These are phyloP conservation scores for Stagonosporopsis tanaceti DNA, from an alignment of 2,329 filamentous ascomycete genomes.

Conservation along the genomic window DNA sequence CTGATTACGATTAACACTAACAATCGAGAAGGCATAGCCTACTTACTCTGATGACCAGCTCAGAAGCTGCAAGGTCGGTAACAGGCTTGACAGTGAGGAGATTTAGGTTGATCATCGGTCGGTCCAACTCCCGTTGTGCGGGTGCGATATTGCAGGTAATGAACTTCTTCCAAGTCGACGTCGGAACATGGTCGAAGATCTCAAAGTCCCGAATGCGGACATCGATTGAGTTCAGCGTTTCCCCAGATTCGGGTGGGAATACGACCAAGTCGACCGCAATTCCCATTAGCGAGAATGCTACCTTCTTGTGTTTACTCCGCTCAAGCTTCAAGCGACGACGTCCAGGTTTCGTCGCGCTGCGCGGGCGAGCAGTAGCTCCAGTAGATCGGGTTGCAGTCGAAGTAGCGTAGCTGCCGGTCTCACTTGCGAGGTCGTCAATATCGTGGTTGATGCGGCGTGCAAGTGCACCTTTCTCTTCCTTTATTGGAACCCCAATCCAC, in stretches of 20 bases:
- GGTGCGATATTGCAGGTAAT: constrained; percentile 90
- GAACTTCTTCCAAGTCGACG: constrained; percentile 98
- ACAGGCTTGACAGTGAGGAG: constrained; percentile 88
- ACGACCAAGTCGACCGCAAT: constrained; percentile 82
- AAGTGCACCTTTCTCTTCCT: constrained; percentile 83
- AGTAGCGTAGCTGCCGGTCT: constrained; percentile 88
- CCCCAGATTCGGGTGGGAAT: constrained; percentile 77
- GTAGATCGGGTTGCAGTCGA: constrained; percentile 56
- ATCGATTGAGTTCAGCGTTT: constrained; percentile 88
- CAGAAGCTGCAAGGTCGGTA: constrained; percentile 82
- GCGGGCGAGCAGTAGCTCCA: constrained; percentile 50
- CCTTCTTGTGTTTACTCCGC: constrained; percentile 90
- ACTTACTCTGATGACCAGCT: constrained; percentile 81
- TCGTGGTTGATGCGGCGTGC: constrained; percentile 85
- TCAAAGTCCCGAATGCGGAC: constrained; percentile 83
- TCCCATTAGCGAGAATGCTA: constrained; percentile 90
- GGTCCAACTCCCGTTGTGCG: constrained; percentile 83
- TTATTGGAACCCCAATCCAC: constrained; percentile 91
- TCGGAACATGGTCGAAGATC: constrained; percentile 91
- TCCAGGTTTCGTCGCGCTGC: constrained; percentile 51
- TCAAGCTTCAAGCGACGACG: constrained; percentile 73
- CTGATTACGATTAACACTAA: constrained; percentile 28
- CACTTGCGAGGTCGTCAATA: constrained; percentile 83
- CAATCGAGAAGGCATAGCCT: constrained; percentile 50
- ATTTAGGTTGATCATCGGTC: constrained; percentile 90